phyloP scores from a whole-genome alignment of 108 stramenopile species.

The Conticribra weissflogii region DNA sequence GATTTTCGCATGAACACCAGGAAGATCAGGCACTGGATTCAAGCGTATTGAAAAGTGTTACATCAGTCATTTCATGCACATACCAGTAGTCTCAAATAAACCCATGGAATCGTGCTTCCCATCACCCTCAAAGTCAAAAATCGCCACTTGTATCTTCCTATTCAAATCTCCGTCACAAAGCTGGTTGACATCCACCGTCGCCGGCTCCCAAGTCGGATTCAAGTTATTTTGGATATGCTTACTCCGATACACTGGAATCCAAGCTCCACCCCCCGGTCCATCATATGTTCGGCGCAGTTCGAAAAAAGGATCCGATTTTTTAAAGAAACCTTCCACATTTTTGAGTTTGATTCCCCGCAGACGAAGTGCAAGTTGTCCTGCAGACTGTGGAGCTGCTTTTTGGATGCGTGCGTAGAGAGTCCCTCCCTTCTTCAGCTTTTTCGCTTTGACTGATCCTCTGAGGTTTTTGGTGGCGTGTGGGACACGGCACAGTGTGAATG shows the following conservation, averaged over 20 bases:
- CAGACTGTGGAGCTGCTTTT: slow-evolving; percentile 19
- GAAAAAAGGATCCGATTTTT: slow-evolving; percentile 85
- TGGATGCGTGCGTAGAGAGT: slow-evolving; percentile 69
- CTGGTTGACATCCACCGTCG: slow-evolving; percentile 64
- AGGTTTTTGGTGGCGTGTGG: too few species aligned
- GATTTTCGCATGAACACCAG: neutral
- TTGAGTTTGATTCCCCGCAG: slow-evolving; percentile 73
- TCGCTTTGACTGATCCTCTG: slow-evolving; percentile 67
- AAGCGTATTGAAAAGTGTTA: too few species aligned
- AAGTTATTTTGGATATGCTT: slow-evolving; percentile 66
- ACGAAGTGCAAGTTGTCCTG: slow-evolving; percentile 22
- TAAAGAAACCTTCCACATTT: slow-evolving; percentile 78
- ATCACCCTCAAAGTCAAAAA: slow-evolving; percentile 68
- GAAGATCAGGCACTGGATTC: too few species aligned
- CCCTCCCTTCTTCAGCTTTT: slow-evolving; percentile 75
- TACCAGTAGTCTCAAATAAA: slow-evolving; percentile 64
- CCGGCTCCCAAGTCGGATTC: slow-evolving; percentile 73
- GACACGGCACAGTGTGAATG: too few species aligned
- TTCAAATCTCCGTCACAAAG: slow-evolving; percentile 82
- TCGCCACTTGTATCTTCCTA: slow-evolving; percentile 67
- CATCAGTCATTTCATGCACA: slow-evolving; percentile 1
- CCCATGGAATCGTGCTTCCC: slow-evolving; percentile 84
- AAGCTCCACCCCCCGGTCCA: slow-evolving; percentile 50
- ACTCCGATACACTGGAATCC: slow-evolving; percentile 68
- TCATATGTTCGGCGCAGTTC: slow-evolving; percentile 57